phyloP scores from a whole-genome alignment of 768 basidiomycete genomes.

The Boletus eberwhitei region DNA sequence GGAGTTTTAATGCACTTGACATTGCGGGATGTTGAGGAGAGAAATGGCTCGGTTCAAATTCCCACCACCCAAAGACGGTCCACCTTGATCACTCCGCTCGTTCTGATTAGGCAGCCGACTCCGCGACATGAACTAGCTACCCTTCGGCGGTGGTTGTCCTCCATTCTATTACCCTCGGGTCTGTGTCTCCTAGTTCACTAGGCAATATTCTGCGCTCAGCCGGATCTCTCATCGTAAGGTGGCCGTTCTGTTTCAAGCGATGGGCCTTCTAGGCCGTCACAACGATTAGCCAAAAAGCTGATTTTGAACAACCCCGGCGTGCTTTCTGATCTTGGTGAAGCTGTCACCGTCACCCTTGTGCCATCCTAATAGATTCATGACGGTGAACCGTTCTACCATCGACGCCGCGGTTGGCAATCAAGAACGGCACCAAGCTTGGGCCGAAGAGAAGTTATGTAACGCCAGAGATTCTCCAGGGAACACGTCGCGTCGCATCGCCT shows the following conservation, averaged over 20 bases:
- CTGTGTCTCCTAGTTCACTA: neutral
- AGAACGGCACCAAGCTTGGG: constrained; percentile 87
- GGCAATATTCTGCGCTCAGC: neutral
- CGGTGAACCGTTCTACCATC: neutral
- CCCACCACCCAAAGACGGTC: neutral
- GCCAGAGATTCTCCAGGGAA: constrained; percentile 84
- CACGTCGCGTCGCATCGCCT: constrained; percentile 44
- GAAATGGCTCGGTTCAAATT: neutral
- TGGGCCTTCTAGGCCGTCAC: neutral
- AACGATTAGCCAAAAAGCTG: too few species aligned
- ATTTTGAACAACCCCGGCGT: neutral
- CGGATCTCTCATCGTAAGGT: neutral
- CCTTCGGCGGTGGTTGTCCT: neutral
- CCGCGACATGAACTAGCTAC: neutral
- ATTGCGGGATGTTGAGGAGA: too few species aligned
- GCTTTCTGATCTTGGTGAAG: neutral
- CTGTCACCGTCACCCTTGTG: neutral
- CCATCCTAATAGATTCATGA: neutral
- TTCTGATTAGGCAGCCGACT: neutral
- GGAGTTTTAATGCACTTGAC: neutral
- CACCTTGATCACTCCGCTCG: too few species aligned
- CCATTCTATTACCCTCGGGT: neutral
- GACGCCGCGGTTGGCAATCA: neutral
- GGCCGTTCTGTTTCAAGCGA: neutral
- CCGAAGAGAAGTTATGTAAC: constrained; percentile 86